Percentiles rank a stretch among this genome's conserved stretches.
These are phyloP conservation scores for Aspergillus calidoustus DNA, from an alignment of 2,329 filamentous ascomycete genomes.

Conservation along the genomic window DNA sequence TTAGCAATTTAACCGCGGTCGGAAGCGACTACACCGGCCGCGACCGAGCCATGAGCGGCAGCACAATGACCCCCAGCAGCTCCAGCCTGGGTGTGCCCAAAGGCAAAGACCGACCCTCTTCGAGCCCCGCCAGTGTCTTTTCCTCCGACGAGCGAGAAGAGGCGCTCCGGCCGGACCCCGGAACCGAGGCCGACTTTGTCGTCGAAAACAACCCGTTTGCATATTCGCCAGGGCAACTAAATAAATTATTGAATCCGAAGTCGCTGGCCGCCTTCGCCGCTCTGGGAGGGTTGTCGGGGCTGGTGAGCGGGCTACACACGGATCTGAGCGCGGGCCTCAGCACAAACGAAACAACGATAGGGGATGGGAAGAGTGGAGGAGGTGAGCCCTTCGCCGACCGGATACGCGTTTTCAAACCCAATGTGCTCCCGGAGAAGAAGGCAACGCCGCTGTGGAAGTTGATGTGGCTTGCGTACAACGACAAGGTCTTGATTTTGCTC, in stretches of 20 bases:
- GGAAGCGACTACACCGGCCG: conserved; percentile 16
- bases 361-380: background rate
- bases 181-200: conserved; percentile 74
- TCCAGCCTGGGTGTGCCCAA: conserved; percentile 10
- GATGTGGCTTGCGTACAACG: conserved; percentile 78
- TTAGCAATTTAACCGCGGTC: conserved; percentile 18
- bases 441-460: conserved; percentile 68
- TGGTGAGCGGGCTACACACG: conserved; percentile 72
- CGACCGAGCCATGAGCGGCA: conserved; percentile 23
- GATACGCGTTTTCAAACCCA: conserved; percentile 57
- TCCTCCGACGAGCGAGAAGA: conserved; percentile 38
- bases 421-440: conserved; percentile 67
- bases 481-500: conserved; percentile 73
- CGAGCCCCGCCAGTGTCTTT: conserved; percentile 14
- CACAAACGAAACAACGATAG: conserved; percentile 61
- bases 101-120: conserved; percentile 6
- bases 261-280: conserved; percentile 73
- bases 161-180: conserved; percentile 73
- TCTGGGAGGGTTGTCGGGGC: conserved; percentile 69
- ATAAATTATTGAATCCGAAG: conserved; percentile 77
- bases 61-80: conserved; percentile 21
- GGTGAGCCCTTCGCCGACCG: conserved; percentile 10
- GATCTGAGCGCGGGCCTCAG: conserved; percentile 67
- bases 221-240: conserved; percentile 70
- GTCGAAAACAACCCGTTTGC: conserved; percentile 73